These are phyloP conservation scores for Neophaeococcomyces aloes DNA, from an alignment of 2,329 filamentous ascomycete species.

Conservation along the genomic window DNA sequence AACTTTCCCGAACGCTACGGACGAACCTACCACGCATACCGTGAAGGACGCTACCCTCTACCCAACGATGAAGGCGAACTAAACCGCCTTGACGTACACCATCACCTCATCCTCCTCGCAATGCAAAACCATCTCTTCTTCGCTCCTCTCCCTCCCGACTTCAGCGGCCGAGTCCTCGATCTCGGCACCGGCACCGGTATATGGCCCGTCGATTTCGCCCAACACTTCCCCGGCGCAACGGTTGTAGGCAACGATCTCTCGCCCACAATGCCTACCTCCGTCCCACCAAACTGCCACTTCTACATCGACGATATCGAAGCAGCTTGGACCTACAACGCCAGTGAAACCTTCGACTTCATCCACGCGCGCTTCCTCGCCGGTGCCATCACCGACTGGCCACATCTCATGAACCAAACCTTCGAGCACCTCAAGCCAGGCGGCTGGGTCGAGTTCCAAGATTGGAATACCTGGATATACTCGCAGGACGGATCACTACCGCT, in stretches of 20 bases:
- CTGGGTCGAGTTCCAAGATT: slow-evolving; percentile 31
- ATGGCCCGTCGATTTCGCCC: slow-evolving; percentile 32
- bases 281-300: slow-evolving; percentile 36
- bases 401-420: slow-evolving; percentile 37
- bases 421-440: slow-evolving; percentile 29
- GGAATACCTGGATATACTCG: slow-evolving; percentile 24
- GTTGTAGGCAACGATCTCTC: slow-evolving; percentile 25
- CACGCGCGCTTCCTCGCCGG: slow-evolving; percentile 49
- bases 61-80: slow-evolving; percentile 30
- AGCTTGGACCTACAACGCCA: slow-evolving; percentile 31
- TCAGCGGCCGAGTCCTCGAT: slow-evolving; percentile 22
- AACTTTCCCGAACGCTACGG: slow-evolving; percentile 15
- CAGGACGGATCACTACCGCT: slow-evolving; percentile 23
- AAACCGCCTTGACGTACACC: slow-evolving; percentile 27
- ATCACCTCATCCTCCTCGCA: slow-evolving; percentile 20
- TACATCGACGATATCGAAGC: slow-evolving; percentile 48
- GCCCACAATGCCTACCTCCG: slow-evolving; percentile 26
- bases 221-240: slow-evolving; percentile 44
- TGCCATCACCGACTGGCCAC: slow-evolving; percentile 47
- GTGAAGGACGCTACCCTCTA: slow-evolving; percentile 24
- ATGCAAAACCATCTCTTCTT: slow-evolving; percentile 14
- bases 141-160: slow-evolving; percentile 14
- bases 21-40: slow-evolving; percentile 18
- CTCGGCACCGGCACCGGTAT: slow-evolving; percentile 31
- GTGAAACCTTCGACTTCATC: slow-evolving; percentile 47